Evolutionary conservation across 495 filamentous ascomycete genomes (phyloP).

Genomic region (Penicillium flavigenum): DNA sequence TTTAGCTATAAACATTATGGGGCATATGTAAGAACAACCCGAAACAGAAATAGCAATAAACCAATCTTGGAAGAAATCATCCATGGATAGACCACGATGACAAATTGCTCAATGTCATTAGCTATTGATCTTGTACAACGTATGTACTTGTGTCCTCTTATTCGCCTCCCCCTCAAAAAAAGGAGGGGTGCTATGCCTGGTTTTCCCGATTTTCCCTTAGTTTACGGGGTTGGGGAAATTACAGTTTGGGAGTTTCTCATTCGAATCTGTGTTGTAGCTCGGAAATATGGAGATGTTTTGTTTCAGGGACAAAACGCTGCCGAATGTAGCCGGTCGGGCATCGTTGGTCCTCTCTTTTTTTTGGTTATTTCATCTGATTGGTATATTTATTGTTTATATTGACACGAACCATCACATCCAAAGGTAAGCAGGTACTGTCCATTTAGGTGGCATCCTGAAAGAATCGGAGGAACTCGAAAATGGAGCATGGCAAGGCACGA

Average conservation of each 20-base stretch:
- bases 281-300: neutral
- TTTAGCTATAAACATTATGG: neutral
- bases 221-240: neutral
- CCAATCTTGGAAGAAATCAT: neutral
- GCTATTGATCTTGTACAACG: neutral
- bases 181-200: slow-evolving; percentile 1
- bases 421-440: neutral
- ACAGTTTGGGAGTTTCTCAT: neutral
- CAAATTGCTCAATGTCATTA: neutral
- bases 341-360: neutral
- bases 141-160: neutral
- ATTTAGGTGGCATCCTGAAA: neutral
- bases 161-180: slow-evolving; percentile 5
- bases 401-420: neutral
- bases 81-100: neutral
- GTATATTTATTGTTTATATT: neutral
- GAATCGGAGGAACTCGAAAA: neutral
- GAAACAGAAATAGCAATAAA: neutral
- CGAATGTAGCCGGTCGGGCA: slow-evolving; percentile 12
- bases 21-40: neutral
- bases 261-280: neutral
- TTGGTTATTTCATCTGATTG: neutral
- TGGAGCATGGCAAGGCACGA: slow-evolving; percentile 2
- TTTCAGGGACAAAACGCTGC: slow-evolving; percentile 1
- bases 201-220: neutral